These are phyloP conservation scores for Fistulinella cinereoalba DNA, from an alignment of 1,284 basidiomycete species.

Conservation along the genomic window DNA sequence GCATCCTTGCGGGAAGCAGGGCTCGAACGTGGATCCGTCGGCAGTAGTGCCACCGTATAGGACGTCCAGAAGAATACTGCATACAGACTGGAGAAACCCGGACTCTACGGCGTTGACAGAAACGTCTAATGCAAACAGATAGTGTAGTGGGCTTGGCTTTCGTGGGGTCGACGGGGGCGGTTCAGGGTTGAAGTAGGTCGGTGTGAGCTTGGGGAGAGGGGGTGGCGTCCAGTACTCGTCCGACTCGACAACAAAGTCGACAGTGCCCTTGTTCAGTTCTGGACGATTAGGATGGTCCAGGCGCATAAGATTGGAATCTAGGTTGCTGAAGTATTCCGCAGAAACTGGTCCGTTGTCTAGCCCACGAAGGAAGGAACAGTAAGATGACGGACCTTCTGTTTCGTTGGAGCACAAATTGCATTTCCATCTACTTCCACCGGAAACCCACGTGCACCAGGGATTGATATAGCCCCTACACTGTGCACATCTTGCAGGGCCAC, in stretches of 20 bases:
- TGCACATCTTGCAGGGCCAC: conserved; percentile 84
- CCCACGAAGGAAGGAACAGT: background rate
- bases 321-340: conserved; percentile 82
- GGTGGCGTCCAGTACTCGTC: conserved; percentile 87
- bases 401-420: conserved; percentile 90
- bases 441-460: conserved; percentile 87
- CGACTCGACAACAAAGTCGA: conserved; percentile 83
- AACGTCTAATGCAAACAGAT: conserved; percentile 90
- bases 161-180: conserved; percentile 49
- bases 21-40: conserved; percentile 41
- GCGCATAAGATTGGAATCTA: conserved; percentile 79
- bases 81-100: conserved; percentile 74
- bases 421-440: conserved; percentile 85
- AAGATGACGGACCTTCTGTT: conserved; percentile 64
- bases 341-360: conserved; percentile 50
- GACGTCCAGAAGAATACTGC: conserved; percentile 61
- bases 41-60: conserved; percentile 63
- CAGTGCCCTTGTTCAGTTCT: conserved; percentile 88
- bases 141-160: conserved; percentile 67
- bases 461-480: conserved; percentile 93
- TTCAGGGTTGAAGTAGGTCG: conserved; percentile 50
- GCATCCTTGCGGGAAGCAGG: conserved; percentile 54
- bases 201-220: conserved; percentile 50
- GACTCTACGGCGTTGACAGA: conserved; percentile 69
- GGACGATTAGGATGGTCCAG: conserved; percentile 83